Evolutionary conservation across 306 rosid genomes (phyloP).

Genomic region (Lagenaria siceraria): DNA sequence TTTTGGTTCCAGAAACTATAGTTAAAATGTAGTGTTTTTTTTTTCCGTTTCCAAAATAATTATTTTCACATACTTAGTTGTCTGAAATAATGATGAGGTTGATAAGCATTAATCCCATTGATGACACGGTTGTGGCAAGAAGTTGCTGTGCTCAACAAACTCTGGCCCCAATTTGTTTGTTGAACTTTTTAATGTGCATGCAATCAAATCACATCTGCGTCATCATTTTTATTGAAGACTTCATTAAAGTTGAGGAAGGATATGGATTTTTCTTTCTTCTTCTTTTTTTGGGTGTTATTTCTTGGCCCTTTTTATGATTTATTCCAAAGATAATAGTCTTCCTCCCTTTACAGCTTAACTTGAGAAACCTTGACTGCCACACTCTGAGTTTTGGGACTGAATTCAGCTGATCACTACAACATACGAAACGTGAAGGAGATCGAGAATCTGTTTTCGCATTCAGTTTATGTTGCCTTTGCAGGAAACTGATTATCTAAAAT

Average conservation of each 20-base stretch:
- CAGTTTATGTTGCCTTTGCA: background rate
- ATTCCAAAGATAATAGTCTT: background rate
- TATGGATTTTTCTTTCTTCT: background rate
- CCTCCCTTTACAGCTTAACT: conserved; percentile 53
- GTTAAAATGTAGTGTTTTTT: background rate
- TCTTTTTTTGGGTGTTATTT: background rate
- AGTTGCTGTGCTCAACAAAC: background rate
- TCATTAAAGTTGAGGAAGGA: background rate
- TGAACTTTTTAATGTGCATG: background rate
- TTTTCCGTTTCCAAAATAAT: background rate
- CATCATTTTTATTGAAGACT: background rate
- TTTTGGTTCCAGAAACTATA: background rate
- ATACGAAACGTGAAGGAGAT: background rate
- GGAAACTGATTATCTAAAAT: background rate
- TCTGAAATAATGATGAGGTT: background rate
- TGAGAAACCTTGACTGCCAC: conserved; percentile 74
- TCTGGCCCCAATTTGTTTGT: background rate
- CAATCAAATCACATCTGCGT: background rate
- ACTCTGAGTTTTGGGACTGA: conserved; percentile 68
- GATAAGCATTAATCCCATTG: background rate
- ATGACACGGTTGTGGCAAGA: background rate
- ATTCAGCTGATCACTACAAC: conserved; percentile 22
- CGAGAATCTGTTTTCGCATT: background rate
- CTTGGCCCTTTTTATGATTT: background rate
- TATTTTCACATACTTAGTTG: background rate